phyloP scores from a whole-genome alignment of 2,329 filamentous ascomycete genomes.

The Sclerotinia nivalis region DNA sequence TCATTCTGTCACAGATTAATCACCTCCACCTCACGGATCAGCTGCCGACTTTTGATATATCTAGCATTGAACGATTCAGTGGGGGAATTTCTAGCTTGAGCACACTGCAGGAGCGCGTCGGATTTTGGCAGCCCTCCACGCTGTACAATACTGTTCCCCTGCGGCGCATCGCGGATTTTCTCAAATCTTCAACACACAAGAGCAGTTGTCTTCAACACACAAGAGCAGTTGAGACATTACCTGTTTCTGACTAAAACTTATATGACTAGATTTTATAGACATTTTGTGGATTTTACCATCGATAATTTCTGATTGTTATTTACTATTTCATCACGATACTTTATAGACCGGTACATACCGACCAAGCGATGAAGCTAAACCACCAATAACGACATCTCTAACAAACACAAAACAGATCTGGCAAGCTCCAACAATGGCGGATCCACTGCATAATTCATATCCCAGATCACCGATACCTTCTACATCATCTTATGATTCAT shows the following conservation, averaged over 20 bases:
- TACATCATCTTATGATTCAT: conserved; percentile 63
- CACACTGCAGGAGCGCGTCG: conserved; percentile 36
- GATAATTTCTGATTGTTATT: not conserved
- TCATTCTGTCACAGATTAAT: conserved; percentile 36
- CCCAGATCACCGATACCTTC: conserved; percentile 63
- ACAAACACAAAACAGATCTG: conserved; percentile 14
- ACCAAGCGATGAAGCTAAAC: conserved; percentile 19
- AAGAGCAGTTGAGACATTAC: conserved; percentile 5
- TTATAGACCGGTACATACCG: conserved; percentile 7
- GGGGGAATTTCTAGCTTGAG: conserved; percentile 32
- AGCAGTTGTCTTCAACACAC: too few species aligned
- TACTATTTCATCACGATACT: not conserved
- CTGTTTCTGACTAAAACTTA: conserved; percentile 1
- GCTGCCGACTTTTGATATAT: conserved; percentile 38
- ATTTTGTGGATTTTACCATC: not conserved
- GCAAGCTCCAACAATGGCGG: conserved; percentile 49
- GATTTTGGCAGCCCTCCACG: conserved; percentile 38
- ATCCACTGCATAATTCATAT: conserved; percentile 58
- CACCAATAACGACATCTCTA: conserved; percentile 7
- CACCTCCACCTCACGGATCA: conserved; percentile 36
- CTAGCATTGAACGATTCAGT: conserved; percentile 30
- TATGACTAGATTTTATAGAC: conserved; percentile 6
- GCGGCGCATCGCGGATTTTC: conserved; percentile 35
- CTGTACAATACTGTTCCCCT: conserved; percentile 34
- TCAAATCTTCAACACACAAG: conserved; percentile 22